Conservation (phyloP, 225 moss, liverwort and hornwort genomes). For the Thuidium tamariscinum region DNA sequence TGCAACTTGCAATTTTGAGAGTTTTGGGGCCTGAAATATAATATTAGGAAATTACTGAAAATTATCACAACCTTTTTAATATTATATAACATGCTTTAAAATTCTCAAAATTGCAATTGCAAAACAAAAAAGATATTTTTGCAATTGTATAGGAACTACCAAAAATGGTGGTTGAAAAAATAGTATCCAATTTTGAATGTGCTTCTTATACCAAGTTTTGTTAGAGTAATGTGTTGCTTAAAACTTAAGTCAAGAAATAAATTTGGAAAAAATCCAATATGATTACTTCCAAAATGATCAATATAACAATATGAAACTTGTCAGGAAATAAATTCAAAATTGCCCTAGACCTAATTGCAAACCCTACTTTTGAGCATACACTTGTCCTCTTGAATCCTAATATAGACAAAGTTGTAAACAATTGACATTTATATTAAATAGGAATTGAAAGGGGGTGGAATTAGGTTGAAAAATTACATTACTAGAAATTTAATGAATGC, state of each 20-base stretch:
- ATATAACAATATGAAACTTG: background rate
- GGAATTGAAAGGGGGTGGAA: background rate
- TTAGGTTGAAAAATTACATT: accelerated
- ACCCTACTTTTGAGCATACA: background rate
- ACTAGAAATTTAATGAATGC: background rate
- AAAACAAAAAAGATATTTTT: accelerated
- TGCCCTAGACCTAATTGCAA: background rate
- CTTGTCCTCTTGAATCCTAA: background rate
- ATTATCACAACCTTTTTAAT: no score
- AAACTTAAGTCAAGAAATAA: background rate
- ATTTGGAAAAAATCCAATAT: background rate
- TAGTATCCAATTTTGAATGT: accelerated
- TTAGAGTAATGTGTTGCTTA: accelerated
- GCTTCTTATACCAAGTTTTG: background rate
- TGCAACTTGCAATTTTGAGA: background rate
- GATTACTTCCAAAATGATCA: background rate
- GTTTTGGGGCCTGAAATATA: accelerated
- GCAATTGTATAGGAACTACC: background rate
- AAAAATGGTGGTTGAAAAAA: background rate
- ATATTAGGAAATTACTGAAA: no score
- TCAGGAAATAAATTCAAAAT: background rate
- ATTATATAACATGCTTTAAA: background rate
- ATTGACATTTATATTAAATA: background rate
- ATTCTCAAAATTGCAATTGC: background rate
- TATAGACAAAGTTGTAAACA: background rate